Conservation (phyloP, 2,329 filamentous ascomycete species). For the Alternaria ventricosa region DNA sequence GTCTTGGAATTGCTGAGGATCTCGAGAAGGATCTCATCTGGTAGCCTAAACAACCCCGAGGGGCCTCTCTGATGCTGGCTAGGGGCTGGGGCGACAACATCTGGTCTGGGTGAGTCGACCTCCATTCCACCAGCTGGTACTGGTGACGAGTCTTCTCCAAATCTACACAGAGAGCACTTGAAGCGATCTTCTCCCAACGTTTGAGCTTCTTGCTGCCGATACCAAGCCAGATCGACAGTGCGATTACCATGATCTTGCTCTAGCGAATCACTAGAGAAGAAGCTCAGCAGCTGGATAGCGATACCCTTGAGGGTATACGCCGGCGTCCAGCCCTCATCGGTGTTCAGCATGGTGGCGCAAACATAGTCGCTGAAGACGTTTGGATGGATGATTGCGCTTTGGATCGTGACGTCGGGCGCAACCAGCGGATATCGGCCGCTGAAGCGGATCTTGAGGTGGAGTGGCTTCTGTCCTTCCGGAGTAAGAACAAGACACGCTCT, state of each 20-base stretch:
- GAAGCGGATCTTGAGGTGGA: constrained; percentile 56
- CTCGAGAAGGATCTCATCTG: constrained; percentile 52
- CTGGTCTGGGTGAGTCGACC: background rate
- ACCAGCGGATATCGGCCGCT: constrained; percentile 47
- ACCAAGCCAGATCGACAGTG: constrained; percentile 30
- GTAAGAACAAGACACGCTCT: constrained; percentile 55
- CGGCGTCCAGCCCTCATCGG: constrained; percentile 53
- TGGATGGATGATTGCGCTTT: constrained; percentile 53
- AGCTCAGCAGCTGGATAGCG: constrained; percentile 60
- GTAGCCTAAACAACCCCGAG: constrained; percentile 40
- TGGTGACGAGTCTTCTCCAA: background rate
- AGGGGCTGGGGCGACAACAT: background rate
- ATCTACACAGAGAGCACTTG: background rate
- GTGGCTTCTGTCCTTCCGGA: constrained; percentile 46
- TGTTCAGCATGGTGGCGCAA: constrained; percentile 57
- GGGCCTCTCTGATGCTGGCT: background rate
- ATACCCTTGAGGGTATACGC: constrained; percentile 60
- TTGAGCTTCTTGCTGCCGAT: background rate
- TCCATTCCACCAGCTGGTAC: background rate
- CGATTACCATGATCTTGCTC: constrained; percentile 49
- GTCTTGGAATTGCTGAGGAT: constrained; percentile 30
- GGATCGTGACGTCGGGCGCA: constrained; percentile 51
- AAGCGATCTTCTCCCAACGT: background rate
- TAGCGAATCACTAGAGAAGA: constrained; percentile 57
- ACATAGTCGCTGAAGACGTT: constrained; percentile 56